Evolutionary conservation across 331 rosid genomes (phyloP).

Genomic region (Rhamnella rubrinervis): DNA sequence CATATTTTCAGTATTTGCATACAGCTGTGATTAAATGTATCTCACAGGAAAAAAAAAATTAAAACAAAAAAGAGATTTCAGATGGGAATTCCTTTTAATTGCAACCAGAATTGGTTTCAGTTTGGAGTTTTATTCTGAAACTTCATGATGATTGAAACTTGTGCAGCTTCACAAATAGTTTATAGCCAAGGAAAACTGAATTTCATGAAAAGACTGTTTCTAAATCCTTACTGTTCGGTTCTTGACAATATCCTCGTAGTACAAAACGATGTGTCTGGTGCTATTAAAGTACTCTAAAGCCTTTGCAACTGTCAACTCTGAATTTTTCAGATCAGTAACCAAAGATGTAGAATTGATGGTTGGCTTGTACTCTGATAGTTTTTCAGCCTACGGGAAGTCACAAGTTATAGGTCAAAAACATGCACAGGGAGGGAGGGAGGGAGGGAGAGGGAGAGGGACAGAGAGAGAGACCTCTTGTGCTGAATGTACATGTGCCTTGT

Average conservation of each 20-base stretch:
- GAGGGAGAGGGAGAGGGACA: conserved; percentile 4
- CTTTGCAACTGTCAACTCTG: conserved; percentile 56
- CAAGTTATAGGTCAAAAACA: conserved; percentile 26
- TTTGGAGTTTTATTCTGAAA: no score
- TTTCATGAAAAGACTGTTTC: not conserved
- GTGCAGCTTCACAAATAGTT: no score
- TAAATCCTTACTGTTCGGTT: conserved; percentile 63
- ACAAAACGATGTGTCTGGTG: conserved; percentile 74
- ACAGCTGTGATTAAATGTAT: not conserved
- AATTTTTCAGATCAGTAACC: conserved; percentile 57
- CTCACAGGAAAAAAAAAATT: no score
- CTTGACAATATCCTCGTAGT: conserved; percentile 76
- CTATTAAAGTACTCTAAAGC: conserved; percentile 68
- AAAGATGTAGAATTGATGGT: conserved; percentile 56
- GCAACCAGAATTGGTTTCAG: no score
- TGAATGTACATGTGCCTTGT: conserved; percentile 91
- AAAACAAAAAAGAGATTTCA: no score
- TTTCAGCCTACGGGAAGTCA: conserved; percentile 58
- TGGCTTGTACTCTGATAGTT: conserved; percentile 79
- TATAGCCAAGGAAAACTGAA: not conserved
- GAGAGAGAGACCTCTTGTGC: conserved; percentile 62
- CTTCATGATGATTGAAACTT: no score
- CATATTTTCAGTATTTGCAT: not conserved
- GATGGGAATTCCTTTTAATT: no score
- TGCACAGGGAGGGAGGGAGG: not conserved